Evolutionary conservation across 2,329 filamentous ascomycete species (phyloP), one percentile per base, ranked within the genome.

Genomic region (Aspergillus pseudoviridinutans): DNA sequence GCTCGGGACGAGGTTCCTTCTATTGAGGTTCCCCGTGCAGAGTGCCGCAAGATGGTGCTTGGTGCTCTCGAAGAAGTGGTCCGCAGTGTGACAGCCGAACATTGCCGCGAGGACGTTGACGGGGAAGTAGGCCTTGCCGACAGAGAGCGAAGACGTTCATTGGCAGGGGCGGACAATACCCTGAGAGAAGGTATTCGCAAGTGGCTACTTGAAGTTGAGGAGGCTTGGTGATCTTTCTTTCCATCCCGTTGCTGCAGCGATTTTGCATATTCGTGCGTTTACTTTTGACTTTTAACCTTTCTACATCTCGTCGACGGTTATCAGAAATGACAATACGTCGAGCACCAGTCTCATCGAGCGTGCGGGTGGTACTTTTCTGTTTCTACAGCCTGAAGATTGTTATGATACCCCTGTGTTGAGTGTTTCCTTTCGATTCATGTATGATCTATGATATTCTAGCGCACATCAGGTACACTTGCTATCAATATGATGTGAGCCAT

Each of bases 41-140:
- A 84, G 62, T 85, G 82, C 64, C 80, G 80, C 54, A 76, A 78
- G 41, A 76, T 81, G 55, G 79, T 85, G 0, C 78, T 84, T 10
- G 82, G 82, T 53, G 82, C 83, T 4, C 70, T 85, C 20, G 82
- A 85, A 68, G 75, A 82, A 56, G 78, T 85, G 3, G 82, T 83
- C 35, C 79, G 76, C 54, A 78, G 79, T 52, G 82, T 84, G n/a
- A 79, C 78, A 14, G 78, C 78, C 6, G 78, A 80, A 57, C 73
- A 77, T 57, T 74, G 72, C 53, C 76, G 72, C 46, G 72, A 78
- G 51, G 73, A 76, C 46, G 61, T 69, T 12, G 72, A 73, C 27
- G 59, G 59, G n/a, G 70, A 69, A 35, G 41, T 72, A 54, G 62
- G 66, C 41, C 27, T 70, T 53, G 61, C 68, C 9, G 73, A 74